These are phyloP conservation scores for Diaporthe sp. DNA, from an alignment of 2,329 filamentous ascomycete species.

Conservation along the genomic window DNA sequence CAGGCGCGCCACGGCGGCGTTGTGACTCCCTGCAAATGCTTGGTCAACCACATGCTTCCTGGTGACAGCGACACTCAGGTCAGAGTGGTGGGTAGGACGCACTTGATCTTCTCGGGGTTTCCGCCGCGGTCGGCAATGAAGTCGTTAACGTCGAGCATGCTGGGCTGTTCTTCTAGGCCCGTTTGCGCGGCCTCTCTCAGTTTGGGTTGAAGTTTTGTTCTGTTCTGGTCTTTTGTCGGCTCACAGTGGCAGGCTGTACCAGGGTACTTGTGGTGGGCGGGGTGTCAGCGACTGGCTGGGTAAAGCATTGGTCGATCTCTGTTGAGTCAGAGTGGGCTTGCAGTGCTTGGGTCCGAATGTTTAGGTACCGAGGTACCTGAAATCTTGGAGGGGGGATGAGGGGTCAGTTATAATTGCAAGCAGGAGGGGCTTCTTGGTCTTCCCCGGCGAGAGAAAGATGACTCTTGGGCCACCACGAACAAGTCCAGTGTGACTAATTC, in stretches of 20 bases:
- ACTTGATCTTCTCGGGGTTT: slow-evolving; percentile 84
- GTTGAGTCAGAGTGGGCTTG: slow-evolving; percentile 27
- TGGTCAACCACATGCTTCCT: background rate
- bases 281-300: slow-evolving; percentile 5
- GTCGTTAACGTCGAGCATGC: slow-evolving; percentile 83
- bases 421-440: background rate
- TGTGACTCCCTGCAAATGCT: slow-evolving; percentile 80
- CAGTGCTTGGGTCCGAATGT: background rate
- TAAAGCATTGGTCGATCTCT: slow-evolving; percentile 2
- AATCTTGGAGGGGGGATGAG: slow-evolving; percentile 24
- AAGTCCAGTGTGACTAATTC: background rate
- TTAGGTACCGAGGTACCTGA: slow-evolving; percentile 13
- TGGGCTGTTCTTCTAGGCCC: slow-evolving; percentile 40
- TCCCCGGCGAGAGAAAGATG: background rate
- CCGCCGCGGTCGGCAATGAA: slow-evolving; percentile 91
- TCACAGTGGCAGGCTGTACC: slow-evolving; percentile 14
- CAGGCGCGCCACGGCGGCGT: slow-evolving; percentile 82
- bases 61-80: slow-evolving; percentile 1
- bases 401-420: slow-evolving; percentile 22
- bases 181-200: slow-evolving; percentile 1
- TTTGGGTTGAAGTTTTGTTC: slow-evolving; percentile 14
- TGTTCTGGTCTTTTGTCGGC: slow-evolving; percentile 21
- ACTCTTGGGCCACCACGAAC: slow-evolving; percentile 1
- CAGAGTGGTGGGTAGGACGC: slow-evolving; percentile 17
- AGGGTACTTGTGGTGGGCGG: slow-evolving; percentile 17